These are phyloP conservation scores for Phytophthora agathidicida DNA, from an alignment of 352 stramenopile species.

Conservation along the genomic window DNA sequence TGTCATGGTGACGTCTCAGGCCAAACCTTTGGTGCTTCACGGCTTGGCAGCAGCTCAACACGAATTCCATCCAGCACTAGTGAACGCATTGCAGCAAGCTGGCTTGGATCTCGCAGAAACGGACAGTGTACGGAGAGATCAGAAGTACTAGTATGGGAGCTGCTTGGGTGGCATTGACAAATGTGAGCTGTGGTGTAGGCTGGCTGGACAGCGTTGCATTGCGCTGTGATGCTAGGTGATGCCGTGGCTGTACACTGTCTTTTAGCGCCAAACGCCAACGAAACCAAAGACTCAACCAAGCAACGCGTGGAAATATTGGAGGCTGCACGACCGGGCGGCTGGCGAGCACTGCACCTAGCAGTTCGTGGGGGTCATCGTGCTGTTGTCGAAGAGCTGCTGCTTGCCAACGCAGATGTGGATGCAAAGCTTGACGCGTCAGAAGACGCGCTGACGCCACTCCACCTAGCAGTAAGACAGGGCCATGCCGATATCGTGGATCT, in stretches of 20 bases:
- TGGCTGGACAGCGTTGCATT: slow-evolving; percentile 42
- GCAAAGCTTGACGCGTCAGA: slow-evolving; percentile 22
- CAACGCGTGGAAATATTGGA: slow-evolving; percentile 6
- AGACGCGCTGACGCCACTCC: slow-evolving; percentile 40
- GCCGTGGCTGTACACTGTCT: slow-evolving; percentile 28
- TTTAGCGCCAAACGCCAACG: not conserved
- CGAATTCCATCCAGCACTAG: slow-evolving; percentile 29
- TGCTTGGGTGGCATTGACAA: not conserved
- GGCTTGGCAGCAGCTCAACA: slow-evolving; percentile 29
- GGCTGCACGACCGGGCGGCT: slow-evolving; percentile 29
- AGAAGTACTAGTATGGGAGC: not conserved
- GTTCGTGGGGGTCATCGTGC: slow-evolving; percentile 24
- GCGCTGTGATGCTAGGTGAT: slow-evolving; percentile 40
- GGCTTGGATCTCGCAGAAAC: slow-evolving; percentile 35
- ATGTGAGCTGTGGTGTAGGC: not conserved
- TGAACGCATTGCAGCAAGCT: slow-evolving; percentile 17
- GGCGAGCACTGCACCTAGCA: slow-evolving; percentile 49
- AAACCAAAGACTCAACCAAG: not conserved
- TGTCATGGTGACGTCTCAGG: slow-evolving; percentile 5
- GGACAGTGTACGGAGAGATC: slow-evolving; percentile 30
- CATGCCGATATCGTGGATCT: slow-evolving; percentile 37
- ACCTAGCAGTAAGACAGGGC: slow-evolving; percentile 32
- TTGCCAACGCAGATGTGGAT: slow-evolving; percentile 35
- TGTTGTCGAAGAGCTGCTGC: slow-evolving; percentile 43
- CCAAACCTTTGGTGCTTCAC: slow-evolving; percentile 42